Conservation (phyloP, 2,329 filamentous ascomycete genomes). For the Diplocarpon rosae region DNA sequence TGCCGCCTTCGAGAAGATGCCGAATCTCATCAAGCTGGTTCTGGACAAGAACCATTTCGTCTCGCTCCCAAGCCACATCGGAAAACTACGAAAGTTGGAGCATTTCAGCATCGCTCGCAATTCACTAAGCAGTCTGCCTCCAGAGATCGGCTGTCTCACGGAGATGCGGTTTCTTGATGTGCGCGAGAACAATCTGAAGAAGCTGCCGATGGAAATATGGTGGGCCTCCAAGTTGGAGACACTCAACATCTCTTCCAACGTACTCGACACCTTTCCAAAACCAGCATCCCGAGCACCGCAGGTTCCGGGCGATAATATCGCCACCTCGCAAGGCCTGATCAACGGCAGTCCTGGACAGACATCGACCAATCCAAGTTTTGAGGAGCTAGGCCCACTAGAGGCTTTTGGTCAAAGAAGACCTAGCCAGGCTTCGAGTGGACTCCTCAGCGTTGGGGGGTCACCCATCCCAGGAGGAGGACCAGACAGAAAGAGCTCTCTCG, state of each 20-base stretch:
- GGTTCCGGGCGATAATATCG: constrained; percentile 37
- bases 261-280: constrained; percentile 84
- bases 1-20: constrained; percentile 75
- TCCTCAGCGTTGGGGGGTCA: constrained; percentile 65
- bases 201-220: constrained; percentile 90
- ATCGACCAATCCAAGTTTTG: constrained; percentile 58
- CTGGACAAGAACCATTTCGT: constrained; percentile 95
- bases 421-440: constrained; percentile 71
- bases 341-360: constrained; percentile 25
- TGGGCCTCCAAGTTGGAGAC: constrained; percentile 83
- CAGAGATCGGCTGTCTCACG: constrained; percentile 76
- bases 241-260: constrained; percentile 90
- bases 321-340: constrained; percentile 4
- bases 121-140: constrained; percentile 68
- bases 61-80: constrained; percentile 75
- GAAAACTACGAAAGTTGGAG: constrained; percentile 71
- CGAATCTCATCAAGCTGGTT: constrained; percentile 76
- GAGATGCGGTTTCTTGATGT: constrained; percentile 82
- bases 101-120: constrained; percentile 94
- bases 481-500: constrained; percentile 73
- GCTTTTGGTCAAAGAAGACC: constrained; percentile 58
- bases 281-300: constrained; percentile 61
- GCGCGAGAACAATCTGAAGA: constrained; percentile 84
- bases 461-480: constrained; percentile 45
- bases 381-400: constrained; percentile 61